phyloP scores from a whole-genome alignment of 2,329 filamentous ascomycete genomes.

The Fusarium haematococcum region DNA sequence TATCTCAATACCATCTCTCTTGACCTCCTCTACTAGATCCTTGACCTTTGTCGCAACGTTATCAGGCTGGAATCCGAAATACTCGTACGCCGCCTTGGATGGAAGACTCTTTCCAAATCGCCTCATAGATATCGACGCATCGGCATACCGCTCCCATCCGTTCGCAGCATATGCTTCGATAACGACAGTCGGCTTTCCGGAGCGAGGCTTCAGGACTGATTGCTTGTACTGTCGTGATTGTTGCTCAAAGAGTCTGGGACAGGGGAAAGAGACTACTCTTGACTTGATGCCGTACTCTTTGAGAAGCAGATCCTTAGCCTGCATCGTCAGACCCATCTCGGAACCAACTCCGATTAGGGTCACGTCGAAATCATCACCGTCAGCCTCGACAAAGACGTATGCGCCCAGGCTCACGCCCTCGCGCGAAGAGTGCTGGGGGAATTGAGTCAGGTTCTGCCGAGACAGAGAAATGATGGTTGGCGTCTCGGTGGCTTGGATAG shows the following conservation, averaged over 20 bases:
- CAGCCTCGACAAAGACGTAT: slow-evolving; percentile 59
- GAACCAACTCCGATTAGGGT: slow-evolving; percentile 56
- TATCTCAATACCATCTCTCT: slow-evolving; percentile 46
- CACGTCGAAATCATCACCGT: slow-evolving; percentile 53
- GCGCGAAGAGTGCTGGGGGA: slow-evolving; percentile 52
- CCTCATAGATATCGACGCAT: slow-evolving; percentile 65
- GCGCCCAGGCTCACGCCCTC: slow-evolving; percentile 57
- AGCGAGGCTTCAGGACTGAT: slow-evolving; percentile 55
- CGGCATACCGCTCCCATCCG: slow-evolving; percentile 71
- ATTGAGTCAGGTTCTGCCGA: slow-evolving; percentile 57
- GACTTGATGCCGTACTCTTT: slow-evolving; percentile 51
- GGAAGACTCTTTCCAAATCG: slow-evolving; percentile 68
- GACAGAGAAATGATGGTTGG: slow-evolving; percentile 63
- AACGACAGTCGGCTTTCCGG: slow-evolving; percentile 63
- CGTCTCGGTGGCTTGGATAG: slow-evolving; percentile 55
- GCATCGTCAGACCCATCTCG: slow-evolving; percentile 50
- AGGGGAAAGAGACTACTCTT: slow-evolving; percentile 59
- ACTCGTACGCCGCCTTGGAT: slow-evolving; percentile 64
- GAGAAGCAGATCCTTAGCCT: slow-evolving; percentile 52
- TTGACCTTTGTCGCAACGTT: slow-evolving; percentile 54
- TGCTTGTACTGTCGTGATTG: slow-evolving; percentile 59
- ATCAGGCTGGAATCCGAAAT: slow-evolving; percentile 65
- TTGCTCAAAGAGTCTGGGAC: slow-evolving; percentile 56
- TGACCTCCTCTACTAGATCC: slow-evolving; percentile 46
- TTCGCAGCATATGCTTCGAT: slow-evolving; percentile 70